Conservation (phyloP, 306 rosid genomes). For the Lathyrus oleraceus region DNA sequence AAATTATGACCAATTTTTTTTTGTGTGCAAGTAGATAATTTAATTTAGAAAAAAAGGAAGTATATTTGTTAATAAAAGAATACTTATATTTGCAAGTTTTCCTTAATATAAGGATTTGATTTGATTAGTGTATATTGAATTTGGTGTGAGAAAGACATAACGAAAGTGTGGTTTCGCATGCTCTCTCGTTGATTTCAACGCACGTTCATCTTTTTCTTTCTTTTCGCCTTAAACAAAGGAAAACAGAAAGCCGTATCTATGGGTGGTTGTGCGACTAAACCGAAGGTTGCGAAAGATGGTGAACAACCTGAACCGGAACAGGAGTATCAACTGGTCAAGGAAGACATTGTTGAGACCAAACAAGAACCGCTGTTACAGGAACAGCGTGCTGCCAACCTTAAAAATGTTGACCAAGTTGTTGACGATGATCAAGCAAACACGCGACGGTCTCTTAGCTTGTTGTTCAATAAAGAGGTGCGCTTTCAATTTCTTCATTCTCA, state of each 20-base stretch:
- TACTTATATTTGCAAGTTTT: not conserved
- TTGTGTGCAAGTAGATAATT: no score
- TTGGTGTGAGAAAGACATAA: slow-evolving; percentile 8
- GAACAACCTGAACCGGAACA: slow-evolving; percentile 39
- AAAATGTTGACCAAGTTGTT: slow-evolving; percentile 30
- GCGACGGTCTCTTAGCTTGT: slow-evolving; percentile 56
- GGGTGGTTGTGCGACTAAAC: slow-evolving; percentile 78
- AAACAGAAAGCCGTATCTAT: slow-evolving; percentile 13
- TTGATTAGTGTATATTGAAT: not conserved
- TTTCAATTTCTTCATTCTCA: not conserved
- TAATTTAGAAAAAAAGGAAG: no score
- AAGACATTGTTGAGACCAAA: not conserved
- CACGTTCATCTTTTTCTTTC: slow-evolving; percentile 13
- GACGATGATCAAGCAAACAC: slow-evolving; percentile 47
- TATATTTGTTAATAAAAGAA: not conserved
- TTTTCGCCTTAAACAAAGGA: not conserved
- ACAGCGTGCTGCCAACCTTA: not conserved
- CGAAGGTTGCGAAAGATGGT: slow-evolving; percentile 45
- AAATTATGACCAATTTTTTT: no score
- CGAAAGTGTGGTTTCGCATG: slow-evolving; percentile 15
- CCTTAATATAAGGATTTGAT: slow-evolving; percentile 2
- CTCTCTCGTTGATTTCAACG: slow-evolving; percentile 19
- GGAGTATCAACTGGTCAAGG: slow-evolving; percentile 3
- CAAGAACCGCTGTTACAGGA: no score
- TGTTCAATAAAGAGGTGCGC: slow-evolving; percentile 56